These are phyloP conservation scores for Diaporthe ampelina DNA, from an alignment of 2,329 filamentous ascomycete genomes.

Conservation along the genomic window DNA sequence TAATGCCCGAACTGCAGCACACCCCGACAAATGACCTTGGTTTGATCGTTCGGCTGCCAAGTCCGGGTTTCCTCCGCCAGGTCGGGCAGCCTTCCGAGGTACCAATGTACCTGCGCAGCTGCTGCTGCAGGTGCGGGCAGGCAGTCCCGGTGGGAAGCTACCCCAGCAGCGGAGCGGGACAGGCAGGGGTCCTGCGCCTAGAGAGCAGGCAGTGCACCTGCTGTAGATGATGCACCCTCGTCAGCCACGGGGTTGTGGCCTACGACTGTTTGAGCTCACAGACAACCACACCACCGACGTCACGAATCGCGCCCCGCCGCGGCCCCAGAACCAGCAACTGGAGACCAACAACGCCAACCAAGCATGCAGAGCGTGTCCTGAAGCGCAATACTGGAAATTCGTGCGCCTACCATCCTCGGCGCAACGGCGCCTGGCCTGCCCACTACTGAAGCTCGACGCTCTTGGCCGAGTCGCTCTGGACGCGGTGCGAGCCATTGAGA, in stretches of 20 bases:
- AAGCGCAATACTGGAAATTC: not conserved
- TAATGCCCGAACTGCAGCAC: slow-evolving; percentile 8
- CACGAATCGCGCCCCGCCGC: not conserved
- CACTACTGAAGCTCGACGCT: slow-evolving; percentile 13
- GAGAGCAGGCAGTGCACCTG: not conserved
- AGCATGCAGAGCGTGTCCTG: not conserved
- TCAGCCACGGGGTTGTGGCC: not conserved
- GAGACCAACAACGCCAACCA: not conserved
- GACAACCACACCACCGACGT: not conserved
- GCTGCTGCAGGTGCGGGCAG: not conserved
- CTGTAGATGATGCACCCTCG: slow-evolving; percentile 14
- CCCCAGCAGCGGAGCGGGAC: slow-evolving; percentile 30
- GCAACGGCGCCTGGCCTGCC: slow-evolving; percentile 21
- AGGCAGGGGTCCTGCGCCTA: not conserved
- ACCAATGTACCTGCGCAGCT: not conserved
- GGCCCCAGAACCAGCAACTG: not conserved
- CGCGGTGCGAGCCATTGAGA: slow-evolving; percentile 10
- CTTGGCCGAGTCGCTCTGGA: slow-evolving; percentile 18
- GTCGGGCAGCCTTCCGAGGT: slow-evolving; percentile 14
- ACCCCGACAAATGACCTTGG: slow-evolving; percentile 8
- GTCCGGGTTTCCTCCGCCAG: slow-evolving; percentile 18
- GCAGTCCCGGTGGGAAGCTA: slow-evolving; percentile 24
- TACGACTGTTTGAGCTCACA: not conserved
- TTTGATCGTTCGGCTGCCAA: not conserved
- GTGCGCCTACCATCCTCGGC: slow-evolving; percentile 6